These are phyloP conservation scores for Debaryomyces udenii DNA, from an alignment of 1,139 yeast genomes.

Conservation along the genomic window DNA sequence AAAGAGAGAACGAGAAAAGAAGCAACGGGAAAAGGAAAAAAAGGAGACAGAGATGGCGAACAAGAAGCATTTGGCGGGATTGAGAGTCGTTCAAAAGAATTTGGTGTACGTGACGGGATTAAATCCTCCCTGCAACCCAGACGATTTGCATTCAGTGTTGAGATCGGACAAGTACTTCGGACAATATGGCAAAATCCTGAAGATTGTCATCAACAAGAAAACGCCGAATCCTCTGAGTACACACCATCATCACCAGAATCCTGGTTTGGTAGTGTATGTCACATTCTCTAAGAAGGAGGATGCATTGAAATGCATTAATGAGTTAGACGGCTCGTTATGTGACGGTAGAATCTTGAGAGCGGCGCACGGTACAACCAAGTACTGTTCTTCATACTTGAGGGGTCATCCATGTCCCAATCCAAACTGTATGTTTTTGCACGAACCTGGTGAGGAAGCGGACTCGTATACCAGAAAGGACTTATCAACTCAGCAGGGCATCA, in stretches of 20 bases:
- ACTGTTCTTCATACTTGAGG: constrained; percentile 91
- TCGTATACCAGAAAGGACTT: constrained; percentile 92
- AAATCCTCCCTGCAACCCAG: constrained; percentile 88
- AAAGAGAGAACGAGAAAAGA: constrained; percentile 81
- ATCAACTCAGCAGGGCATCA: constrained; percentile 75
- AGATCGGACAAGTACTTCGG: constrained; percentile 95
- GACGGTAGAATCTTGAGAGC: constrained; percentile 89
- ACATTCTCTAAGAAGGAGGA: constrained; percentile 93
- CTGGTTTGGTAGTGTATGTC: constrained; percentile 94
- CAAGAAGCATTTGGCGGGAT: constrained; percentile 92
- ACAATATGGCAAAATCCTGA: constrained; percentile 93
- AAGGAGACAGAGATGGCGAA: constrained; percentile 88
- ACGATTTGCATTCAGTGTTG: constrained; percentile 81
- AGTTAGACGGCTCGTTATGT: constrained; percentile 91
- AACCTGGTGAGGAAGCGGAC: constrained; percentile 99
- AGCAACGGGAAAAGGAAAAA: constrained; percentile 87
- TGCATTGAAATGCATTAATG: constrained; percentile 89
- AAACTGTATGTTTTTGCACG: constrained; percentile 97
- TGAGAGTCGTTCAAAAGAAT: constrained; percentile 96
- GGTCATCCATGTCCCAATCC: constrained; percentile 98
- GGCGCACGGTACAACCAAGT: constrained; percentile 98
- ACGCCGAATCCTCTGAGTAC: constrained; percentile 47
- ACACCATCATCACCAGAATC: constrained; percentile 51
- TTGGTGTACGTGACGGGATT: constrained; percentile 95
- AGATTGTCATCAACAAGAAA: constrained; percentile 89